phyloP scores from a whole-genome alignment of 2,329 filamentous ascomycete genomes.

The Penicillium sp. region DNA sequence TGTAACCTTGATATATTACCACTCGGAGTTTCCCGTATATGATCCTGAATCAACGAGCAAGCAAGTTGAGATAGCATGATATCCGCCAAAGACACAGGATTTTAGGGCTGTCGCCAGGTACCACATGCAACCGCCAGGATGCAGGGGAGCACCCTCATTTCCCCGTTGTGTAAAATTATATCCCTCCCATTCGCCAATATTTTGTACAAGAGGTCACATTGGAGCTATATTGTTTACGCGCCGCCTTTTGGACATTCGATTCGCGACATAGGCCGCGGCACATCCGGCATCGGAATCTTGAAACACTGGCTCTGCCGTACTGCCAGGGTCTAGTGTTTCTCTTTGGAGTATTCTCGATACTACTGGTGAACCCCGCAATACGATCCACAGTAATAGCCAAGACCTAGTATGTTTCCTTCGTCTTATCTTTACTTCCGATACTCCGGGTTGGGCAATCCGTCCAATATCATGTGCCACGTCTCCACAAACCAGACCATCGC shows the following conservation, averaged over 20 bases:
- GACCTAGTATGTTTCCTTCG: constrained; percentile 8
- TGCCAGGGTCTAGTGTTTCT: background rate
- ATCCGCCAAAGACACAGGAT: background rate
- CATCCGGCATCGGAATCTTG: background rate
- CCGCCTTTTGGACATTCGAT: background rate
- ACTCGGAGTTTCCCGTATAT: background rate
- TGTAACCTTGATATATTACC: background rate
- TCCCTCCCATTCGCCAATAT: background rate
- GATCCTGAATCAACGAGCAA: background rate
- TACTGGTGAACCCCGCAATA: constrained; percentile 1
- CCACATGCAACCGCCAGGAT: background rate
- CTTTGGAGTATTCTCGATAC: background rate
- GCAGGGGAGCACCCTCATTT: background rate
- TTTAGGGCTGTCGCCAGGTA: background rate
- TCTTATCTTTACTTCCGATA: constrained; percentile 5
- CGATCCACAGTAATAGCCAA: constrained; percentile 7
- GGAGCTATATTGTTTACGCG: background rate
- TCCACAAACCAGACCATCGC: background rate
- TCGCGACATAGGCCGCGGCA: background rate
- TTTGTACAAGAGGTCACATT: background rate
- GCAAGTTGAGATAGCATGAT: background rate
- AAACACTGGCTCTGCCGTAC: background rate
- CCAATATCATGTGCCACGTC: constrained; percentile 1
- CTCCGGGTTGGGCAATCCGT: constrained; percentile 1
- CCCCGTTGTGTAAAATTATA: background rate